phyloP scores from a whole-genome alignment of 1,284 basidiomycete genomes.

The Ganoderma sinense region DNA sequence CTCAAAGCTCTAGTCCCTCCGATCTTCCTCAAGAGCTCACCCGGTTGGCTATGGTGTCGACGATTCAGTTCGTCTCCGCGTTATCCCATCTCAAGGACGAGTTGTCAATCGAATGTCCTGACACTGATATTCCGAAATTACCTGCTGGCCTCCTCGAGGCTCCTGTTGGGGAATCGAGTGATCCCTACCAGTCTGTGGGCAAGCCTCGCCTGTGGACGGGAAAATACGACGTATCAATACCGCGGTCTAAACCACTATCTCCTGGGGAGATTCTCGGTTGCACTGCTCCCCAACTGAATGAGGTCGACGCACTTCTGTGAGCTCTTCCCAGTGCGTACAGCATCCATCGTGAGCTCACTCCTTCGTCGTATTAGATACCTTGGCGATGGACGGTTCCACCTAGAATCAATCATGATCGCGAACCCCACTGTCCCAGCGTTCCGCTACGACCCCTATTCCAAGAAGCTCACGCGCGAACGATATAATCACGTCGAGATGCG shows the following conservation, averaged over 20 bases:
- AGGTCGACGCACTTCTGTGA: slow-evolving; percentile 89
- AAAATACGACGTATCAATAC: slow-evolving; percentile 83
- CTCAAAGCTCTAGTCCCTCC: neutral
- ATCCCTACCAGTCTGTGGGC: slow-evolving; percentile 11
- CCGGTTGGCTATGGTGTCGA: slow-evolving; percentile 88
- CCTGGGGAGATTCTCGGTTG: slow-evolving; percentile 98
- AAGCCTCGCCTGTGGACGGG: slow-evolving; percentile 57
- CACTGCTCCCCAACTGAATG: slow-evolving; percentile 86
- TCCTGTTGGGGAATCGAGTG: slow-evolving; percentile 7
- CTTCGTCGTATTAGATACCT: slow-evolving; percentile 69
- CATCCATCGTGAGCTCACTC: neutral
- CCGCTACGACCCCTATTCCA: slow-evolving; percentile 98
- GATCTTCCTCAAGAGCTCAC: slow-evolving; percentile 55
- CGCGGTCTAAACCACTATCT: slow-evolving; percentile 92
- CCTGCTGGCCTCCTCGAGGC: slow-evolving; percentile 30
- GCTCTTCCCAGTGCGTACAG: slow-evolving; percentile 36
- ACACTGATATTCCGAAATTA: slow-evolving; percentile 15
- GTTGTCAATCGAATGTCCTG: slow-evolving; percentile 53
- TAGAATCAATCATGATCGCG: slow-evolving; percentile 99
- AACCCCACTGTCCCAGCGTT: slow-evolving; percentile 97
- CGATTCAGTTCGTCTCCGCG: slow-evolving; percentile 94
- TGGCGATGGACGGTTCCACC: slow-evolving; percentile 97
- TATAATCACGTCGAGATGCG: slow-evolving; percentile 95
- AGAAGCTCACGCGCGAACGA: slow-evolving; percentile 92
- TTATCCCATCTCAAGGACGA: slow-evolving; percentile 88